phyloP scores from a whole-genome alignment of 768 basidiomycete genomes.

The Kwoniella pini region DNA sequence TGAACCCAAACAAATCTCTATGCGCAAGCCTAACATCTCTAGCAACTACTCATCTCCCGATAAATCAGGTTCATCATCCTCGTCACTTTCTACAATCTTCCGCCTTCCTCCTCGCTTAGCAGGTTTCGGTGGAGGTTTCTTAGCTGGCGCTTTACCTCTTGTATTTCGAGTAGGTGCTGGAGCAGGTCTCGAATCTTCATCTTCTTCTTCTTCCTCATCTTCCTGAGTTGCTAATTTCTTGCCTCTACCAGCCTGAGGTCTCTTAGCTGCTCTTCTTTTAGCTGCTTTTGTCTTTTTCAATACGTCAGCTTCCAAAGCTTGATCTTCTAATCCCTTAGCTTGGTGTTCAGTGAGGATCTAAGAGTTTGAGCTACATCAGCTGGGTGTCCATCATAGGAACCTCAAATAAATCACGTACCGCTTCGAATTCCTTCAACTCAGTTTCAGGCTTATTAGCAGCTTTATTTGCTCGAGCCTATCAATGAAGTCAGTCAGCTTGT shows the following conservation, averaged over 20 bases:
- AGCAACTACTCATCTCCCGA: not conserved
- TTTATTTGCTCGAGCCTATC: conserved; percentile 82
- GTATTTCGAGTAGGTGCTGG: not conserved
- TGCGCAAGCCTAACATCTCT: not conserved
- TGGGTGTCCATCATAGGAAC: not conserved
- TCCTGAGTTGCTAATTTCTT: conserved; percentile 1
- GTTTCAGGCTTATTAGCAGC: conserved; percentile 87
- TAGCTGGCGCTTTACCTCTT: not conserved
- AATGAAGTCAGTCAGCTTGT: not conserved
- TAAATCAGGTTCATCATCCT: conserved; percentile 21
- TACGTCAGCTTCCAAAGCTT: conserved; percentile 82
- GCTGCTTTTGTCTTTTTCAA: conserved; percentile 78
- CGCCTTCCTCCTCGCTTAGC: conserved; percentile 10
- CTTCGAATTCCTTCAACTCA: conserved; percentile 92
- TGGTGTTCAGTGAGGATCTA: conserved; percentile 83
- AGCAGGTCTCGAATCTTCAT: conserved; percentile 12
- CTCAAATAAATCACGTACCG: conserved; percentile 58
- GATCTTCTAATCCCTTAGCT: conserved; percentile 85
- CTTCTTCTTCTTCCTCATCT: conserved; percentile 26
- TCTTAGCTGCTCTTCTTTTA: conserved; percentile 54
- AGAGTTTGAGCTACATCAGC: not conserved
- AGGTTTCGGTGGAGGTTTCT: conserved; percentile 2
- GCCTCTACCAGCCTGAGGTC: conserved; percentile 18
- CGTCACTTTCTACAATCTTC: conserved; percentile 17
- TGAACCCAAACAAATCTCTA: not conserved